A percentile compares a stretch with the other conserved stretches of the same genome.
These are phyloP conservation scores for Candida suzukii DNA, from an alignment of 805 yeast genomes.

Conservation along the genomic window DNA sequence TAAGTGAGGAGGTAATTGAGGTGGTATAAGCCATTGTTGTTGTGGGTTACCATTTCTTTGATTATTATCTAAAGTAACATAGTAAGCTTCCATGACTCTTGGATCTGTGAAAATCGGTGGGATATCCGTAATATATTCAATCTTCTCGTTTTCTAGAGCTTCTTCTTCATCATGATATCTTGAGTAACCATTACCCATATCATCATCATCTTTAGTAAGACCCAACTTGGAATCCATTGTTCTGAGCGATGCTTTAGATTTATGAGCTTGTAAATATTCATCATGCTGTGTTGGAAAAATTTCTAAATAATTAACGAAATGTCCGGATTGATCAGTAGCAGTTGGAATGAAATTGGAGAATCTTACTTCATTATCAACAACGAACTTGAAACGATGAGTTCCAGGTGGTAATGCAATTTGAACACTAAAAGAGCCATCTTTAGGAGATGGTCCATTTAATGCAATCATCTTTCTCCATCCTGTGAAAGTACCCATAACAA, in stretches of 20 bases:
- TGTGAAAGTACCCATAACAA: constrained; percentile 95
- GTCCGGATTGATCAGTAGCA: constrained; percentile 96
- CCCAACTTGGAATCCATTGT: constrained; percentile 58
- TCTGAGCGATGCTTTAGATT: constrained; percentile 22
- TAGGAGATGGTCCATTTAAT: constrained; percentile 43
- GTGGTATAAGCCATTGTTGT: constrained; percentile 71
- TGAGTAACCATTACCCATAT: constrained; percentile 76
- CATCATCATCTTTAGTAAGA: constrained; percentile 62
- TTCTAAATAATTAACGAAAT: constrained; percentile 87
- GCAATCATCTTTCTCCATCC: constrained; percentile 99
- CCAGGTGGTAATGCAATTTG: constrained; percentile 80
- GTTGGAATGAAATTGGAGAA: constrained; percentile 88
- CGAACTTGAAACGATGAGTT: constrained; percentile 88
- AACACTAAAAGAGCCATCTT: constrained; percentile 51
- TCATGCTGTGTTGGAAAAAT: constrained; percentile 33
- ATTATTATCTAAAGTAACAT: constrained; percentile 65
- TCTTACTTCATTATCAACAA: constrained; percentile 87
- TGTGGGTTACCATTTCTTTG: constrained; percentile 45
- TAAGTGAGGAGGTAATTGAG: constrained; percentile 93
- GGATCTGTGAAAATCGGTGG: constrained; percentile 85
- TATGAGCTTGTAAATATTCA: constrained; percentile 10
- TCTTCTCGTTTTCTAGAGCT: constrained; percentile 19
- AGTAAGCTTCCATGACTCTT: constrained; percentile 80
- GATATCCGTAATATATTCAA: constrained; percentile 54
- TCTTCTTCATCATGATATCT: constrained; percentile 63